A percentile compares a stretch with the other conserved stretches of the same genome.
Evolutionary conservation across 192 early-diverging fungal genomes (phyloP).

Genomic region (Phycomyces blakesleeanus): DNA sequence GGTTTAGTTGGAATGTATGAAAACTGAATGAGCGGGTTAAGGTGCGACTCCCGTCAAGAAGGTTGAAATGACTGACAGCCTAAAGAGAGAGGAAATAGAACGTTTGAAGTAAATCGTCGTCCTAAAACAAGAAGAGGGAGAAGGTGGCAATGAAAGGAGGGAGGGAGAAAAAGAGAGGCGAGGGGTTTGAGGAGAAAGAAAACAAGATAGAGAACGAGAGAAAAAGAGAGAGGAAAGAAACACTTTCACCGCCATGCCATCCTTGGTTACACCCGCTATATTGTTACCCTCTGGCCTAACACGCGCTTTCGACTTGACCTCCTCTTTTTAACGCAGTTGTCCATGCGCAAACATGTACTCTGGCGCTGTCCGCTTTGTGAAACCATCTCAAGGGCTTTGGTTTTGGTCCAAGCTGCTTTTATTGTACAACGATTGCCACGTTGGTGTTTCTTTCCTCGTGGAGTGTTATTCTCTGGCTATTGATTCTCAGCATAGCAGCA

Average conservation of each 20-base stretch:
- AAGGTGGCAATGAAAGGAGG: neutral
- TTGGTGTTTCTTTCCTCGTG: neutral
- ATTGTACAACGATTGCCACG: neutral
- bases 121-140: neutral
- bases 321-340: constrained; percentile 5
- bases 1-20: too few species aligned
- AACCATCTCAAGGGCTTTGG: neutral
- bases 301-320: neutral
- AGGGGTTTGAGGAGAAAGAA: constrained; percentile 6
- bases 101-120: neutral
- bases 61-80: neutral
- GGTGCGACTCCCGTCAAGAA: too few species aligned
- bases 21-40: neutral
- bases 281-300: neutral
- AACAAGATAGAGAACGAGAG: constrained; percentile 11
- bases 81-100: neutral
- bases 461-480: neutral
- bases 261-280: constrained; percentile 2
- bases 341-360: neutral
- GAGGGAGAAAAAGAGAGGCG: constrained; percentile 1
- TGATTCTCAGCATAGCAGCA: too few species aligned
- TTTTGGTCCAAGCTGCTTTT: neutral
- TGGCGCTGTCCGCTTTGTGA: constrained; percentile 1
- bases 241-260: neutral
- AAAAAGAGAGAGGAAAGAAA: neutral